These are phyloP conservation scores for Trichoderma virens DNA, from an alignment of 495 filamentous ascomycete genomes.

Conservation along the genomic window DNA sequence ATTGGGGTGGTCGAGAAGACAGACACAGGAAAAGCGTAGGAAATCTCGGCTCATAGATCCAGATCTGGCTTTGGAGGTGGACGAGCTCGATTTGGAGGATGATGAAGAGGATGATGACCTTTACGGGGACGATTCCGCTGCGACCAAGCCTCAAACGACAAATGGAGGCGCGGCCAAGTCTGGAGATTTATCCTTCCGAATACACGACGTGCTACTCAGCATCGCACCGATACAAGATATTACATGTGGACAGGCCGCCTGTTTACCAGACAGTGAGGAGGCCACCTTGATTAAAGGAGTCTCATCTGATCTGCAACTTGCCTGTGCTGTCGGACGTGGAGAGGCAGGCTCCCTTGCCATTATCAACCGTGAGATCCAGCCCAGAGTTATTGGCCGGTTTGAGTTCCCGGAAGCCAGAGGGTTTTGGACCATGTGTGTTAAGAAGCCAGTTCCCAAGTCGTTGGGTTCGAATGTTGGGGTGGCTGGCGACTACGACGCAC, in stretches of 20 bases:
- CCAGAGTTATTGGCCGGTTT: conserved; percentile 53
- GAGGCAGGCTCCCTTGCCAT: conserved; percentile 62
- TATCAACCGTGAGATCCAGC: conserved; percentile 66
- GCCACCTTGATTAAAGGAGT: conserved; percentile 34
- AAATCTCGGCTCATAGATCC: conserved; percentile 31
- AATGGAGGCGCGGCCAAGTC: conserved; percentile 29
- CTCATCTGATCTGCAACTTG: conserved; percentile 56
- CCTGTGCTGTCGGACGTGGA: conserved; percentile 62
- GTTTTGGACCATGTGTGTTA: conserved; percentile 57
- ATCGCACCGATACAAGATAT: conserved; percentile 71
- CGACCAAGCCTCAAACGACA: conserved; percentile 19
- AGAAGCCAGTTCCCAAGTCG: conserved; percentile 48
- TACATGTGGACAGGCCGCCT: conserved; percentile 48
- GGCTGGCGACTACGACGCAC: conserved; percentile 41
- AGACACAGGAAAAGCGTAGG: conserved; percentile 43
- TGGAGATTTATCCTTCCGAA: conserved; percentile 61
- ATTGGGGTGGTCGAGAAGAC: conserved; percentile 65
- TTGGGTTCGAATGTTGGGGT: conserved; percentile 38
- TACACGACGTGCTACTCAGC: conserved; percentile 69
- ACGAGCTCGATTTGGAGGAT: conserved; percentile 46
- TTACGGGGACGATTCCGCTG: conserved; percentile 60
- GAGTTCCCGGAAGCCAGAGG: conserved; percentile 53
- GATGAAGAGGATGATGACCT: conserved; percentile 48
- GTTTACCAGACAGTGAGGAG: conserved; percentile 36
- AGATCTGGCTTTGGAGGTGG: conserved; percentile 50